phyloP scores from a whole-genome alignment of 2,329 filamentous ascomycete species.

The Aspergillus novofumigatus region DNA sequence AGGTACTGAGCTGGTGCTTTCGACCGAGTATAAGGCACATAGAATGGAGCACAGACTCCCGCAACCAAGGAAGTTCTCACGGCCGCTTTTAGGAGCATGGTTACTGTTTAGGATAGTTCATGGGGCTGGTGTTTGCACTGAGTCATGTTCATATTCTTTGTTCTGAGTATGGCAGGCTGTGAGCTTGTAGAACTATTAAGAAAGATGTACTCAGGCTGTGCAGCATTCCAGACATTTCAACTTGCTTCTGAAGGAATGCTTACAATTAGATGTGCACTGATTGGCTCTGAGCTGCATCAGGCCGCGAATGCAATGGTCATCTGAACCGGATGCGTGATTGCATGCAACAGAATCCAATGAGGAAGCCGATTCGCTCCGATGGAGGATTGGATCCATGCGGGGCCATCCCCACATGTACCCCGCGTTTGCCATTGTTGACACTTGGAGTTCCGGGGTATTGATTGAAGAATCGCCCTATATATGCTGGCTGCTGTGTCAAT shows the following conservation, averaged over 20 bases:
- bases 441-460: too few species aligned
- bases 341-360: too few species aligned
- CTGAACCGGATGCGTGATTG: not conserved
- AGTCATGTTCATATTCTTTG: not conserved
- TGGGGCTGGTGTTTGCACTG: not conserved
- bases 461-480: too few species aligned
- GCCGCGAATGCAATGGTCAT: not conserved
- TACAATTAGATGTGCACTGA: not conserved
- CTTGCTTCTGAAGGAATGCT: not conserved
- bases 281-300: not conserved
- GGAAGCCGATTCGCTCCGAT: not conserved
- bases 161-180: not conserved
- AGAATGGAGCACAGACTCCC: conserved; percentile 7
- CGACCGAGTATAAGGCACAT: conserved; percentile 5
- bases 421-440: too few species aligned
- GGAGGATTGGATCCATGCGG: too few species aligned
- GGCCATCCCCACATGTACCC: too few species aligned
- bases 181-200: not conserved
- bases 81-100: conserved; percentile 1
- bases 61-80: conserved; percentile 2
- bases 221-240: not conserved
- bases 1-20: not conserved
- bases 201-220: not conserved
- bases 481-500: too few species aligned
- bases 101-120: not conserved